Conservation (phyloP, 371 early-diverging fungal genomes). For the Choanephora cucurbitarum region DNA sequence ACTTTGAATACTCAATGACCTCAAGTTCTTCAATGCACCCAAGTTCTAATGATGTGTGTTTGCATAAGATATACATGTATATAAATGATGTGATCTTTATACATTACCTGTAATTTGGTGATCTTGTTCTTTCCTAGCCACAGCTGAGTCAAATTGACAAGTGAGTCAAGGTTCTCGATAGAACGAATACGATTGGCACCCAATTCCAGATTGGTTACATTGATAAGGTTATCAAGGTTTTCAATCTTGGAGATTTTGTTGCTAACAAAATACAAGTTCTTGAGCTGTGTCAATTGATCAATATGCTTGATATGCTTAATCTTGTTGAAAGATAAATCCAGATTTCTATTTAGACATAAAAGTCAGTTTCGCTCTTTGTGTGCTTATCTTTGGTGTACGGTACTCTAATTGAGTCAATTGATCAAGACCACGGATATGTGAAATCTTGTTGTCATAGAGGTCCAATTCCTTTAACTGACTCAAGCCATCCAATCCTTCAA, state of each 20-base stretch:
- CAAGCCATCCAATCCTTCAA: slow-evolving; percentile 66
- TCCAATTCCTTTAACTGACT: slow-evolving; percentile 72
- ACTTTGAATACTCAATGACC: slow-evolving; percentile 83
- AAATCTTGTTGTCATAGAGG: slow-evolving; percentile 92
- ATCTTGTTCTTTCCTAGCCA: slow-evolving; percentile 99
- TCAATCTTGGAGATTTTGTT: slow-evolving; percentile 83
- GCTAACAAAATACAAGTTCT: slow-evolving; percentile 79
- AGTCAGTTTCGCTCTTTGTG: neutral
- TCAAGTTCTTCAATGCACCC: slow-evolving; percentile 57
- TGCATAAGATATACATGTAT: no score
- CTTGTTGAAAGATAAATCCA: slow-evolving; percentile 94
- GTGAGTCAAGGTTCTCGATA: slow-evolving; percentile 81
- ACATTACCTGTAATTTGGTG: slow-evolving; percentile 74
- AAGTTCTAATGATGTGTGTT: no score
- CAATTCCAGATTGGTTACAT: slow-evolving; percentile 84
- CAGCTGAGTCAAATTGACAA: slow-evolving; percentile 81
- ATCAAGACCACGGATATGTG: slow-evolving; percentile 69
- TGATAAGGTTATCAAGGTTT: slow-evolving; percentile 64
- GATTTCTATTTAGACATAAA: slow-evolving; percentile 40
- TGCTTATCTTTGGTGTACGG: no score
- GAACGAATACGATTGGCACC: slow-evolving; percentile 93
- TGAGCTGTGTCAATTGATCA: slow-evolving; percentile 56
- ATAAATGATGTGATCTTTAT: no score
- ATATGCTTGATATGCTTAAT: slow-evolving; percentile 74
- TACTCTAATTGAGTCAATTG: slow-evolving; percentile 65